Conservation (phyloP, 805 yeast species). For the Teunomyces barrocoloradensis region DNA sequence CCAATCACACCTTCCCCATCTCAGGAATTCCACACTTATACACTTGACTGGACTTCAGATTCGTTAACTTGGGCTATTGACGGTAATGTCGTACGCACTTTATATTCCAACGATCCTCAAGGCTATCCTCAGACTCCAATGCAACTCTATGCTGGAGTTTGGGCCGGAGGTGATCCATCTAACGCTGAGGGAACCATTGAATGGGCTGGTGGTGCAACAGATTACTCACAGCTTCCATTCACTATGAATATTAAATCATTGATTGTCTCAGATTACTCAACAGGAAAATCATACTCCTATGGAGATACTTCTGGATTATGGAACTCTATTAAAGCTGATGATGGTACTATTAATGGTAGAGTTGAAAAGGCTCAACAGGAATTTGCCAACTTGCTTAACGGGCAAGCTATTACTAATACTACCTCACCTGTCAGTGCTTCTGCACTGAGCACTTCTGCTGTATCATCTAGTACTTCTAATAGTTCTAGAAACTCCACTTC, state of each 20-base stretch:
- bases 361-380: constrained; percentile 8
- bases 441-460: constrained; percentile 9
- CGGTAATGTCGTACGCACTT: constrained; percentile 11
- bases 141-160: constrained; percentile 30
- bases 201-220: constrained; percentile 25
- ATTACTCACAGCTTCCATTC: constrained; percentile 21
- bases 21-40: constrained; percentile 13
- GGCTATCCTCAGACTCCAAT: constrained; percentile 18
- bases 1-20: constrained; percentile 11
- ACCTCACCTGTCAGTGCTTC: constrained; percentile 3
- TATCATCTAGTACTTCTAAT: not conserved
- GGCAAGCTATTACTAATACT: constrained; percentile 1
- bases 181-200: constrained; percentile 21
- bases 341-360: constrained; percentile 30
- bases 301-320: constrained; percentile 38
- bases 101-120: constrained; percentile 10
- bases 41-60: constrained; percentile 15
- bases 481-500: not conserved
- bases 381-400: constrained; percentile 6
- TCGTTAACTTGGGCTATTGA: constrained; percentile 11
- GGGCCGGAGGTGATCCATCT: constrained; percentile 50
- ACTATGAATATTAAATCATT: constrained; percentile 19
- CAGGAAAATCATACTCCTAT: constrained; percentile 43
- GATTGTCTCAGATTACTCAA: constrained; percentile 43
- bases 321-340: constrained; percentile 36